These are phyloP conservation scores for Eremomyces bilateralis DNA, from an alignment of 495 filamentous ascomycete species.

Conservation along the genomic window DNA sequence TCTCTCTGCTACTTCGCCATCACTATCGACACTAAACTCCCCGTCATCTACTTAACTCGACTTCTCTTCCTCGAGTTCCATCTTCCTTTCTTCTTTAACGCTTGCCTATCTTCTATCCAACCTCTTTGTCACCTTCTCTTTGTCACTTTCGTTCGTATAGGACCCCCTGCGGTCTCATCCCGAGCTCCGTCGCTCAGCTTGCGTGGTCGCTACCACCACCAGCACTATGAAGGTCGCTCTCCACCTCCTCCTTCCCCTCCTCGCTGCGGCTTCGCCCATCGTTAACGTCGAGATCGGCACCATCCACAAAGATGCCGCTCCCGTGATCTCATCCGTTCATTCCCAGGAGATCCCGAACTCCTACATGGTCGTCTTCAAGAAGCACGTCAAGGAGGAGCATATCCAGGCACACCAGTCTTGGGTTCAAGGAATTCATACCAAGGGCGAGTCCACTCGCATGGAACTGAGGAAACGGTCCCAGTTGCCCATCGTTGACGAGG, in stretches of 20 bases:
- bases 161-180: neutral
- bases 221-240: constrained; percentile 54
- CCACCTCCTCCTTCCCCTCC: constrained; percentile 39
- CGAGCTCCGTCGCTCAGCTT: neutral
- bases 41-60: neutral
- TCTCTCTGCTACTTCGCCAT: constrained; percentile 2
- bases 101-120: neutral
- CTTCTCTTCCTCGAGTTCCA: neutral
- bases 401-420: constrained; percentile 67
- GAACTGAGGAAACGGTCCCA: constrained; percentile 84
- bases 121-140: constrained; percentile 1
- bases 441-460: constrained; percentile 32
- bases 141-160: constrained; percentile 1
- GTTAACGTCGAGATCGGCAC: constrained; percentile 42
- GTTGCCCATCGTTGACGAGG: constrained; percentile 42
- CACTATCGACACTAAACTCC: constrained; percentile 1
- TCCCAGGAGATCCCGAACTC: constrained; percentile 65
- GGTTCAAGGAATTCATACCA: constrained; percentile 65
- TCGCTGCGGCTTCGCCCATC: constrained; percentile 54
- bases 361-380: constrained; percentile 98
- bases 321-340: constrained; percentile 61
- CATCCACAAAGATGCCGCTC: constrained; percentile 70
- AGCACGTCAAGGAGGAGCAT: constrained; percentile 49
- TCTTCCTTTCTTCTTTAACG: constrained; percentile 1
- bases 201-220: neutral